These are phyloP conservation scores for Moricandia arvensis DNA, from an alignment of 345 rosid genomes.

Conservation along the genomic window DNA sequence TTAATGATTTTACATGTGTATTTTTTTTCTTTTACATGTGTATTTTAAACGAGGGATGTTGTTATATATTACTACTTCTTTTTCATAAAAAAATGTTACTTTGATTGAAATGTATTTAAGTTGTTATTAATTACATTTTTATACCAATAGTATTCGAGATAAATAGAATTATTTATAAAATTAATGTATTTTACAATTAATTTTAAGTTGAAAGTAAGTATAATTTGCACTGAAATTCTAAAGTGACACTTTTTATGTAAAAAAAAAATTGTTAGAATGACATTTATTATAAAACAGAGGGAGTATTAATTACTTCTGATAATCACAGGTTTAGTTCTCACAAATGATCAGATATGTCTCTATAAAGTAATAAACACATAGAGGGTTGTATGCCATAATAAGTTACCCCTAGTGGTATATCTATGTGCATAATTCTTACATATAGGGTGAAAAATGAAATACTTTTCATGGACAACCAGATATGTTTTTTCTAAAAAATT, in stretches of 20 bases:
- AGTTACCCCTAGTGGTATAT: slow-evolving; percentile 7
- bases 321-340: slow-evolving; percentile 25
- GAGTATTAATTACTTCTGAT: slow-evolving; percentile 16
- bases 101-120: too few species aligned
- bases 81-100: too few species aligned
- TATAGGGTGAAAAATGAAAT: background rate
- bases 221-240: too few species aligned
- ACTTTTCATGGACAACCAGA: slow-evolving; percentile 4
- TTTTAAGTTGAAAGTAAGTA: too few species aligned
- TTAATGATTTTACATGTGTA: slow-evolving; percentile 15
- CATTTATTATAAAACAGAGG: too few species aligned
- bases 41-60: background rate
- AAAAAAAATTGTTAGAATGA: too few species aligned
- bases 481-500: background rate
- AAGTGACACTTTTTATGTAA: too few species aligned
- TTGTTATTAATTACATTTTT: too few species aligned
- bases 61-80: too few species aligned
- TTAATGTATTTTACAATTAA: too few species aligned
- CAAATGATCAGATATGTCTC: slow-evolving; percentile 16
- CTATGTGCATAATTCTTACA: background rate
- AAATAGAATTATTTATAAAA: too few species aligned
- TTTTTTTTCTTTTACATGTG: background rate
- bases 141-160: too few species aligned
- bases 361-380: slow-evolving; percentile 25
- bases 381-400: slow-evolving; percentile 26